phyloP scores from a whole-genome alignment of 2,329 filamentous ascomycete species.

The Samsoniella hepiali region DNA sequence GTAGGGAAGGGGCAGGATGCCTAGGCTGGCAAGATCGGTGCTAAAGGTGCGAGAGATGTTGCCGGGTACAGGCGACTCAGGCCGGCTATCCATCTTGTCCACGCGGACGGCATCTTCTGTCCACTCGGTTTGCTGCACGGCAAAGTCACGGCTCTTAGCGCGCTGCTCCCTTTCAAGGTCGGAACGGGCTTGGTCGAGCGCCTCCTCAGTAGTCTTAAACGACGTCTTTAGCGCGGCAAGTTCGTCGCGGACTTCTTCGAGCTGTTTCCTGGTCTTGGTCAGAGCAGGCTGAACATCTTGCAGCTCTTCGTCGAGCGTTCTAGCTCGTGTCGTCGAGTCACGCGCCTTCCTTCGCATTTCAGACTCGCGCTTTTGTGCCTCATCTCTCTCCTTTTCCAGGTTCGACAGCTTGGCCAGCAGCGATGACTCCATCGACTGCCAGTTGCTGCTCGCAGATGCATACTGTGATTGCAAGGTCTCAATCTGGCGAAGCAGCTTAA shows the following conservation, averaged over 20 bases:
- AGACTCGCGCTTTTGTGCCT: conserved; percentile 75
- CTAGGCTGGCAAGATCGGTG: conserved; percentile 49
- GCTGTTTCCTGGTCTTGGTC: conserved; percentile 62
- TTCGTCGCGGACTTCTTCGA: conserved; percentile 56
- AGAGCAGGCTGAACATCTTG: conserved; percentile 65
- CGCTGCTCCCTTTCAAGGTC: conserved; percentile 50
- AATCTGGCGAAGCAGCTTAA: conserved; percentile 87
- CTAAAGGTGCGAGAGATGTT: conserved; percentile 51
- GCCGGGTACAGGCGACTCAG: conserved; percentile 51
- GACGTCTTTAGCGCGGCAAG: conserved; percentile 61
- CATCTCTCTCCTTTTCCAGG: conserved; percentile 88
- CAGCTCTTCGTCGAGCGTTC: conserved; percentile 77
- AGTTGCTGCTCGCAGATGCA: conserved; percentile 89
- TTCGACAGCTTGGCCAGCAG: conserved; percentile 71
- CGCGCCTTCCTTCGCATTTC: conserved; percentile 87
- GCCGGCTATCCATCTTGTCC: conserved; percentile 44
- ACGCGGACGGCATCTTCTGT: conserved; percentile 46
- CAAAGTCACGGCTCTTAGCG: conserved; percentile 28
- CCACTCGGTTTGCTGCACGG: conserved; percentile 45
- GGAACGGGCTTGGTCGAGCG: conserved; percentile 53
- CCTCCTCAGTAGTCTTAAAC: conserved; percentile 63
- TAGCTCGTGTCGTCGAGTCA: conserved; percentile 67
- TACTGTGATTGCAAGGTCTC: conserved; percentile 96
- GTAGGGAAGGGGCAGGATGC: neutral
- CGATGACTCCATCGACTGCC: conserved; percentile 92